phyloP scores from a whole-genome alignment of 208 protist species.

The Porcisia deanei region DNA sequence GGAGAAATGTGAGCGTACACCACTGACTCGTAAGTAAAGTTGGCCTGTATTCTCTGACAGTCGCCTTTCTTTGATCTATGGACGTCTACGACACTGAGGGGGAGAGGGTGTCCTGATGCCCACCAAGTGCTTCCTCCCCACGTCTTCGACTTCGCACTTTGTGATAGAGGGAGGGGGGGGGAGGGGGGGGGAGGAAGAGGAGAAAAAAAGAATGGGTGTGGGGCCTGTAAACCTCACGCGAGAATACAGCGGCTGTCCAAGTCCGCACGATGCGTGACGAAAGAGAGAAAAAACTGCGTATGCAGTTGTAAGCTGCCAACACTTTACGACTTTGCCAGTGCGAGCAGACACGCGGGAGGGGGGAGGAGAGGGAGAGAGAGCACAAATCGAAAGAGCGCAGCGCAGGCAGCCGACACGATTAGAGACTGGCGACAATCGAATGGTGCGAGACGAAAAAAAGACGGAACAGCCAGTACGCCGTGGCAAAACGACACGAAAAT shows the following conservation, averaged over 20 bases:
- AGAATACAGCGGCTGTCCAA: slow-evolving; percentile 3
- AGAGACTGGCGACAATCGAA: background rate
- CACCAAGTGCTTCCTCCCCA: background rate
- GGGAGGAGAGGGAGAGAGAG: background rate
- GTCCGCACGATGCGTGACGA: background rate
- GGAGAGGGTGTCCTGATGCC: background rate
- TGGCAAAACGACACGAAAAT: slow-evolving; percentile 8
- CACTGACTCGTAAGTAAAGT: background rate
- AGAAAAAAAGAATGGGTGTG: background rate
- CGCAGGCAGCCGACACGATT: background rate
- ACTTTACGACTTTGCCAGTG: background rate
- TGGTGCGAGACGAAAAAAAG: slow-evolving; percentile 1
- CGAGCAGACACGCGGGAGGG: background rate
- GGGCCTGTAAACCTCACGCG: slow-evolving; percentile 2
- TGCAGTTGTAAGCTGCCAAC: background rate
- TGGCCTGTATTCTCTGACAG: background rate
- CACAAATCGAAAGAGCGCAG: background rate
- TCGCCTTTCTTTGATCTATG: slow-evolving; percentile 7
- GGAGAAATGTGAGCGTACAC: background rate
- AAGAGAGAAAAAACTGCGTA: slow-evolving; percentile 5
- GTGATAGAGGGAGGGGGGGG: background rate
- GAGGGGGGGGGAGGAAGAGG: background rate
- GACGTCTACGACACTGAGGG: background rate
- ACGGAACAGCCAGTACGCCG: slow-evolving; percentile 4
- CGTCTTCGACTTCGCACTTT: background rate